Conservation (phyloP, 441 rosid genomes). For the Brassica balearica region DNA sequence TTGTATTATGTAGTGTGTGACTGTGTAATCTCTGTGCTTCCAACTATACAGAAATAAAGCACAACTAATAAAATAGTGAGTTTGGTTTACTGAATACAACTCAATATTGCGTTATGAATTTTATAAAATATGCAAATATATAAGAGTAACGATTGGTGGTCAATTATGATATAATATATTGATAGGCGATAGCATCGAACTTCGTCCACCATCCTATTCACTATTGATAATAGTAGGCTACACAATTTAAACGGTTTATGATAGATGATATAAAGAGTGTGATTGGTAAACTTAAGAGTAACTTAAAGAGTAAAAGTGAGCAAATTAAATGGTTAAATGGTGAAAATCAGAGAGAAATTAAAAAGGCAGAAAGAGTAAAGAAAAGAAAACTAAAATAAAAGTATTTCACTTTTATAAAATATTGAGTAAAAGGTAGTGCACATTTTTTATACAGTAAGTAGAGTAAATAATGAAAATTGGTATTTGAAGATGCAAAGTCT, state of each 20-base stretch:
- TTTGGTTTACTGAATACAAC: not conserved
- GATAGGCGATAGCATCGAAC: not conserved
- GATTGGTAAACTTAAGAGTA: not conserved
- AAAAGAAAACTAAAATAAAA: no score
- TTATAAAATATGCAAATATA: constrained; percentile 15
- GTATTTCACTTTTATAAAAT: no score
- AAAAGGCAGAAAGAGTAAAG: no score
- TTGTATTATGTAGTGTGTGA: not conserved
- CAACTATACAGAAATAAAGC: constrained; percentile 11
- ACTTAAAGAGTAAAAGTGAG: not conserved
- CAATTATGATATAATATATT: constrained; percentile 15
- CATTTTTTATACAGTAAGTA: no score
- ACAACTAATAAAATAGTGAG: not conserved
- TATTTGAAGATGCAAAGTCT: not conserved
- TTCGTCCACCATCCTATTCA: constrained; percentile 5
- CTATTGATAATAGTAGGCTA: not conserved
- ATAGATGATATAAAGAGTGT: not conserved
- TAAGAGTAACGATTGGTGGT: constrained; percentile 20
- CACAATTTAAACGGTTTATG: not conserved
- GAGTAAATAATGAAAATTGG: not conserved
- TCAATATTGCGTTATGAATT: constrained; percentile 8
- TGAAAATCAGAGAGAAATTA: no score
- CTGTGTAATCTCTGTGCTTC: constrained; percentile 19
- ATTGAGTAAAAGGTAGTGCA: no score
- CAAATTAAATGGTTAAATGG: not conserved